Percentiles rank a stretch among this genome's conserved stretches.
Evolutionary conservation across 306 rosid genomes (phyloP).

Genomic region (Urtica urens): DNA sequence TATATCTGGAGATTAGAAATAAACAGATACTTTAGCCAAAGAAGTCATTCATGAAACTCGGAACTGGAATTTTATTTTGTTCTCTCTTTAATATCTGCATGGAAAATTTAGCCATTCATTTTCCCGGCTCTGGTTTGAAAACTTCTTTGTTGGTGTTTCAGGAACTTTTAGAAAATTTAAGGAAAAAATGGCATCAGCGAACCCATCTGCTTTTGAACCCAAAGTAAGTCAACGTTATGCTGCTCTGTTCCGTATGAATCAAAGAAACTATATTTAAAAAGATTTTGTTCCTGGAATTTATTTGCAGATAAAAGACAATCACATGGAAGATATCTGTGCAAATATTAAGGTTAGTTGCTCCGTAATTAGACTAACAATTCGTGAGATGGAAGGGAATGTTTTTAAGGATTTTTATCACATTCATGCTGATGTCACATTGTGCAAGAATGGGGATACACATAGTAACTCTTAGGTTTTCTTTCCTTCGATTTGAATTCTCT

Average conservation of each 20-base stretch:
- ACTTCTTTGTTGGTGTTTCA: slow-evolving; percentile 15
- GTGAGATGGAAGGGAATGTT: not conserved
- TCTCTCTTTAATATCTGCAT: too few relatives aligned
- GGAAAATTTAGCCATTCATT: too few relatives aligned
- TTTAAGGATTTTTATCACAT: too few relatives aligned
- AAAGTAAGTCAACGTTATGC: slow-evolving; percentile 34
- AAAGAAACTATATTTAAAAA: slow-evolving; percentile 2
- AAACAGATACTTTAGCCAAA: too few relatives aligned
- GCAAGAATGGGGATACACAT: too few relatives aligned
- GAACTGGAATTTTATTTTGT: too few relatives aligned
- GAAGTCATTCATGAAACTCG: too few relatives aligned
- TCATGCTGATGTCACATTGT: too few relatives aligned
- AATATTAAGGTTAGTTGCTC: slow-evolving; percentile 58
- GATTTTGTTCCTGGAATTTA: not conserved
- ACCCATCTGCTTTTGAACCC: slow-evolving; percentile 40
- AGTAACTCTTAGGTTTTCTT: not conserved
- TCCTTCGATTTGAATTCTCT: slow-evolving; percentile 11
- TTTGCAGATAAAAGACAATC: slow-evolving; percentile 43
- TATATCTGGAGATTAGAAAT: too few relatives aligned
- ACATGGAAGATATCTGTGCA: slow-evolving; percentile 51
- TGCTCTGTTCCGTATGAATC: slow-evolving; percentile 4
- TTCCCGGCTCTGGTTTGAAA: too few relatives aligned
- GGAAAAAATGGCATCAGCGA: slow-evolving; percentile 52
- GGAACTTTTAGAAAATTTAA: slow-evolving; percentile 72
- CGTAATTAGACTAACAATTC: too few relatives aligned